phyloP scores from a whole-genome alignment of 1,284 basidiomycete species.

The Fomitiporia mediterranea region DNA sequence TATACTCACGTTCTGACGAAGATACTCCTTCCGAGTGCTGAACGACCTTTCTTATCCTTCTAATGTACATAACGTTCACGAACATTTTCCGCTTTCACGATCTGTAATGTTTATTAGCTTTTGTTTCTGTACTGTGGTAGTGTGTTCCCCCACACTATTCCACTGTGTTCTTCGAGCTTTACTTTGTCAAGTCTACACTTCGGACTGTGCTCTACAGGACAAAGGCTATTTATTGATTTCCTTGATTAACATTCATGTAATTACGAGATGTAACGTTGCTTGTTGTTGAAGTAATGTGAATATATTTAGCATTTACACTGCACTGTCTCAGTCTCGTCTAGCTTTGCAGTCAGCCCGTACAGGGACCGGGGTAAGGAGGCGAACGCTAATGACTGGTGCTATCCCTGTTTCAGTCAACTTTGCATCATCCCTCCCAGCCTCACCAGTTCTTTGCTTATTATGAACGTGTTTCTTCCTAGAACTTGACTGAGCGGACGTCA shows the following conservation, averaged over 20 bases:
- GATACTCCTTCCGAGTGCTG: neutral
- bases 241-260: neutral
- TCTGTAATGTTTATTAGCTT: neutral
- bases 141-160: neutral
- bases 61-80: neutral
- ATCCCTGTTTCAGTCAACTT: neutral
- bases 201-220: neutral
- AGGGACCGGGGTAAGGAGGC: neutral
- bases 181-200: neutral
- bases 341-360: neutral
- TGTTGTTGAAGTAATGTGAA: neutral
- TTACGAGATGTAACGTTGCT: constrained; percentile 3
- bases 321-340: neutral
- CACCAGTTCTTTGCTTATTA: too few relatives aligned
- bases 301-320: neutral
- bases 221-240: neutral
- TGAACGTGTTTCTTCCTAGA: too few relatives aligned
- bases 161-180: neutral
- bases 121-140: neutral
- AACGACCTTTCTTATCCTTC: too few relatives aligned
- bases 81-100: neutral
- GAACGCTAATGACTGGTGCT: neutral
- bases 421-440: too few relatives aligned
- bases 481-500: too few relatives aligned
- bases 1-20: neutral